phyloP scores from a whole-genome alignment of 2,329 filamentous ascomycete species.

The Fusarium siculi region DNA sequence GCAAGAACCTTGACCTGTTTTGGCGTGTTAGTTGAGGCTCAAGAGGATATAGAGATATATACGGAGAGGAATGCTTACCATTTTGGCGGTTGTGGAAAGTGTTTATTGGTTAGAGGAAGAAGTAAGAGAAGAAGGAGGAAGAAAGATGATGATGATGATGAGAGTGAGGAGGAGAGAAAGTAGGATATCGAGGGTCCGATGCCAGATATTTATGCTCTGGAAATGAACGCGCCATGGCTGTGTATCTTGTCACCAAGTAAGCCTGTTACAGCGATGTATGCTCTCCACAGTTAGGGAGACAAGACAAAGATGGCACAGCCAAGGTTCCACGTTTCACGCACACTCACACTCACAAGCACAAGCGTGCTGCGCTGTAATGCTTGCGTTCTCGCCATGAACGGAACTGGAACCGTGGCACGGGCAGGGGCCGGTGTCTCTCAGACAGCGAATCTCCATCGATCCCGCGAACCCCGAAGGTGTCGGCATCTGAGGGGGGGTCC shows the following conservation, averaged over 20 bases:
- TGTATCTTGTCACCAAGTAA: constrained; percentile 26
- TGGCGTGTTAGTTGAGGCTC: constrained; percentile 34
- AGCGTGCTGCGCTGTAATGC: constrained; percentile 14
- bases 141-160: constrained; percentile 34
- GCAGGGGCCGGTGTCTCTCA: constrained; percentile 17
- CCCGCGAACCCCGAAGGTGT: constrained; percentile 42
- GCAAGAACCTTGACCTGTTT: constrained; percentile 91
- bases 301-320: constrained; percentile 17
- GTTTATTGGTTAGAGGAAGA: constrained; percentile 26
- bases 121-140: constrained; percentile 33
- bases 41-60: constrained; percentile 1
- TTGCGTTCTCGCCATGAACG: constrained; percentile 24
- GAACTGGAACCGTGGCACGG: constrained; percentile 32
- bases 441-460: constrained; percentile 43
- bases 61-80: constrained; percentile 36
- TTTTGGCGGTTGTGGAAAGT: constrained; percentile 41
- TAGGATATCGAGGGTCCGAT: constrained; percentile 25
- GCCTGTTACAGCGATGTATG: constrained; percentile 19
- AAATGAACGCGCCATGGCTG: constrained; percentile 22
- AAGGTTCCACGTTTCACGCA: constrained; percentile 38
- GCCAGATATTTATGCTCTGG: constrained; percentile 44
- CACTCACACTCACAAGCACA: constrained; percentile 5
- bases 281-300: constrained; percentile 4
- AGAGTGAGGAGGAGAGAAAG: constrained; percentile 28
- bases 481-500: constrained; percentile 35